Conservation (phyloP, 306 rosid genomes). For the Leucaena leucocephala region DNA sequence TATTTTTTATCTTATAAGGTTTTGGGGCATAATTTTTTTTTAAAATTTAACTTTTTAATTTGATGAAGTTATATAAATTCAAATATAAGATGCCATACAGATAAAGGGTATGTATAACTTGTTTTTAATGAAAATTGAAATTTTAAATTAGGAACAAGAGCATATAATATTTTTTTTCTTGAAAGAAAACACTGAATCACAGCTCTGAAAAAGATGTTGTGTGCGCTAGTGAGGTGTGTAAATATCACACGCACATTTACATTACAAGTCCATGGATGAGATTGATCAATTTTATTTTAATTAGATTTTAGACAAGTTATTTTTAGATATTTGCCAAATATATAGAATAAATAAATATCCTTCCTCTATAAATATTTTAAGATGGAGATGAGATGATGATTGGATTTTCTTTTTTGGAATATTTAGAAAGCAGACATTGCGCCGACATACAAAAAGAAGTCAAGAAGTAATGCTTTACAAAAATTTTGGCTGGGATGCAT, state of each 20-base stretch:
- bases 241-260: not conserved
- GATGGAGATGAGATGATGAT: constrained; percentile 23
- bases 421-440: constrained; percentile 34
- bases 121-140: not conserved
- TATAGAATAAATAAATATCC: not conserved
- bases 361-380: not conserved
- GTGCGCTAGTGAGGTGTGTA: not conserved
- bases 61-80: not conserved
- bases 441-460: not conserved
- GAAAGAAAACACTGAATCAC: not conserved
- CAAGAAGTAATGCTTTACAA: not conserved
- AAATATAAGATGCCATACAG: no score
- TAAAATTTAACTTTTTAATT: not conserved
- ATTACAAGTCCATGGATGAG: not conserved
- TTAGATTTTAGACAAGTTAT: not conserved
- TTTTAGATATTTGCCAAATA: not conserved
- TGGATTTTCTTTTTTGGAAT: constrained; percentile 35
- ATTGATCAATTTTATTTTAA: not conserved
- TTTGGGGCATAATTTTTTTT: not conserved
- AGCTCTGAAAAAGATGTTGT: not conserved
- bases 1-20: not conserved
- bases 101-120: no score
- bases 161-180: not conserved
- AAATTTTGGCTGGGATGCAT: not conserved
- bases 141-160: not conserved